These are phyloP conservation scores for Inga laurina DNA, from an alignment of 306 rosid genomes.

Conservation along the genomic window DNA sequence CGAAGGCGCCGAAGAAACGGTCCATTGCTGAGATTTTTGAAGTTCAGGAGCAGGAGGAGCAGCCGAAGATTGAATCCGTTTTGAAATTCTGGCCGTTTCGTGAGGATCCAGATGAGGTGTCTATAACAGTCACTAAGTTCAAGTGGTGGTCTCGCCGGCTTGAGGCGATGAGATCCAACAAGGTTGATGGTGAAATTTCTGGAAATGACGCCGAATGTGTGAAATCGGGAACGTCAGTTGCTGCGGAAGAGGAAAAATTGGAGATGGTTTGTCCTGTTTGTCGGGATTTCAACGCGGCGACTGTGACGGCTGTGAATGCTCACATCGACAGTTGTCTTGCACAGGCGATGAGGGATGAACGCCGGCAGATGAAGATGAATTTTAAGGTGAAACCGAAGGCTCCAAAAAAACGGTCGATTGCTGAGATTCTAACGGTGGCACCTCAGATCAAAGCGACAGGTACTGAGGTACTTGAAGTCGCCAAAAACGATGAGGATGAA, in stretches of 20 bases:
- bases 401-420: slow-evolving; percentile 86
- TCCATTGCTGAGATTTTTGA: slow-evolving; percentile 87
- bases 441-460: slow-evolving; percentile 59
- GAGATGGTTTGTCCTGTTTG: slow-evolving; percentile 77
- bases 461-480: slow-evolving; percentile 15
- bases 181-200: slow-evolving; percentile 15
- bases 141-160: slow-evolving; percentile 22
- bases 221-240: not conserved
- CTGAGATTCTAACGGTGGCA: slow-evolving; percentile 82
- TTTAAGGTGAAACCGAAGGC: slow-evolving; percentile 57
- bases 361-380: slow-evolving; percentile 42
- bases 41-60: slow-evolving; percentile 11
- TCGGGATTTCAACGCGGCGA: slow-evolving; percentile 54
- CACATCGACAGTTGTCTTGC: slow-evolving; percentile 68
- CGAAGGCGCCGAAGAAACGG: slow-evolving; percentile 73
- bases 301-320: slow-evolving; percentile 63
- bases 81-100: slow-evolving; percentile 10
- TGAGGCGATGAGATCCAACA: slow-evolving; percentile 10
- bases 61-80: not conserved
- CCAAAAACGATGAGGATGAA: slow-evolving; percentile 12
- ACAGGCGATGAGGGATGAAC: slow-evolving; percentile 45
- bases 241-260: slow-evolving; percentile 42
- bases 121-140: slow-evolving; percentile 6
- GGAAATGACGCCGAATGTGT: slow-evolving; percentile 16
- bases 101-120: slow-evolving; percentile 10